Conservation (phyloP, 176 grass and related monocot species). For the Carex littledalei region DNA sequence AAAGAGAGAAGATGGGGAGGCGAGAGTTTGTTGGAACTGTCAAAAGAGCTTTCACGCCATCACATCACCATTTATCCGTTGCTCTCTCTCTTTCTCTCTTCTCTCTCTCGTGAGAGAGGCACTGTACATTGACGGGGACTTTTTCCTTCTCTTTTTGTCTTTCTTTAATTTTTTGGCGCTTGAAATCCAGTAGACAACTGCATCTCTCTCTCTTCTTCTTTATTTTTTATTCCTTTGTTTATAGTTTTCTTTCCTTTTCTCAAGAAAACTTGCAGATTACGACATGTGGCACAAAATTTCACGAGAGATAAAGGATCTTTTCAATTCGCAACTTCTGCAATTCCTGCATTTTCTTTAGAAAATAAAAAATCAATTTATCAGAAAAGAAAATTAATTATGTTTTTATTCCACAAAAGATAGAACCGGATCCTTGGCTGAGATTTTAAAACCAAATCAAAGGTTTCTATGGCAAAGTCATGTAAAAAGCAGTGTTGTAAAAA, state of each 20-base stretch:
- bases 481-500: no score
- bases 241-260: neutral
- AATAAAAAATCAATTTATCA: no score
- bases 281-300: neutral
- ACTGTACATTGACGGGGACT: neutral
- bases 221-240: neutral
- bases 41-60: slow-evolving; percentile 4
- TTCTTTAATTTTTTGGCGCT: neutral
- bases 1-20: neutral
- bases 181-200: neutral
- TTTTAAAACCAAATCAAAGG: no score
- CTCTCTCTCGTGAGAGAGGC: slow-evolving; percentile 1
- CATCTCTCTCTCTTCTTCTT: neutral
- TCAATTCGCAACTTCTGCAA: no score
- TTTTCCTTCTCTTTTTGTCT: neutral
- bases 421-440: no score
- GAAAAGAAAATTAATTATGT: no score
- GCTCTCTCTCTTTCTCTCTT: neutral
- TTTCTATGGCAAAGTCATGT: no score
- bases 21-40: neutral
- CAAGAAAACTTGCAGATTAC: neutral
- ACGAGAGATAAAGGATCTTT: neutral
- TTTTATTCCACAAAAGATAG: no score
- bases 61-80: neutral
- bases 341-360: no score